Conservation (phyloP, 306 rosid genomes). For the Vigna nakashimae region DNA sequence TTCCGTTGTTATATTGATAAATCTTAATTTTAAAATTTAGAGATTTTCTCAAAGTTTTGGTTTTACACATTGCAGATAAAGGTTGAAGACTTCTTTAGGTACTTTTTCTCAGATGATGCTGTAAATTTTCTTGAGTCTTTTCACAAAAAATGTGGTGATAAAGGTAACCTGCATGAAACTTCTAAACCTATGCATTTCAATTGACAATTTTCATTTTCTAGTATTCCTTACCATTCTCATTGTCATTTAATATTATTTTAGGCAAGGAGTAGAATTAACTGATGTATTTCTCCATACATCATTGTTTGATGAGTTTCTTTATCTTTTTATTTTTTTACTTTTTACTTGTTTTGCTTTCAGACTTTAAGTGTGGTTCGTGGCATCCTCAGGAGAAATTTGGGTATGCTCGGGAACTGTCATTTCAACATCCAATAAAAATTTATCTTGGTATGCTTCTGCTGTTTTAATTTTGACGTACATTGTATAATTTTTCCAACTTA, state of each 20-base stretch:
- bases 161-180: constrained; percentile 65
- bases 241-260: constrained; percentile 31
- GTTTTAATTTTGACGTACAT: constrained; percentile 28
- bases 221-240: constrained; percentile 20
- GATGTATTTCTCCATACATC: constrained; percentile 25
- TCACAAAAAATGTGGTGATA: constrained; percentile 85
- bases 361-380: constrained; percentile 75
- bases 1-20: constrained; percentile 17
- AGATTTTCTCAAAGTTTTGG: constrained; percentile 34
- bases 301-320: constrained; percentile 27
- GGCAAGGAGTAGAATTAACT: constrained; percentile 23
- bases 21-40: constrained; percentile 24
- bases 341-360: constrained; percentile 53
- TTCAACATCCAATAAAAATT: constrained; percentile 93
- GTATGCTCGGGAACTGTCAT: constrained; percentile 79
- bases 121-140: constrained; percentile 65
- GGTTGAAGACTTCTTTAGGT: constrained; percentile 83
- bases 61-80: constrained; percentile 73
- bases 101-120: constrained; percentile 77
- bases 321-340: background rate
- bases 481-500: constrained; percentile 17
- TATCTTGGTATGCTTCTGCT: constrained; percentile 75
- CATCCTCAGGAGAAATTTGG: constrained; percentile 71
- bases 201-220: constrained; percentile 29
- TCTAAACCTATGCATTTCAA: constrained; percentile 18